These are phyloP conservation scores for Calcarisporium arbuscula DNA, from an alignment of 2,329 filamentous ascomycete genomes.

Conservation along the genomic window DNA sequence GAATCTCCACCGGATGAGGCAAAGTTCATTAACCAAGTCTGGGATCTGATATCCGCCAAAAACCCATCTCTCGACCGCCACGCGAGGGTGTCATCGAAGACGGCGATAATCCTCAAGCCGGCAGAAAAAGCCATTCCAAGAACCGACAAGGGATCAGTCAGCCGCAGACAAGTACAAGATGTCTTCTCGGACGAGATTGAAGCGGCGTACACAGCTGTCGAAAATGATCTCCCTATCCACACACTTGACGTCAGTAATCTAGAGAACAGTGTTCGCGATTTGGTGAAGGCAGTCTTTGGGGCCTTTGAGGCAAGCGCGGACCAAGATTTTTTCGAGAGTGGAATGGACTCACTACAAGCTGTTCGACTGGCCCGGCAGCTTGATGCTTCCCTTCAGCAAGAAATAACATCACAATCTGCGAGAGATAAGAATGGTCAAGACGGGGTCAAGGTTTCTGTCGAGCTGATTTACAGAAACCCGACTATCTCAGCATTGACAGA, in stretches of 20 bases:
- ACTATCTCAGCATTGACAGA: too few species aligned
- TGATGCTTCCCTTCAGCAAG: too few species aligned
- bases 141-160: constrained; percentile 13
- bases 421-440: too few species aligned
- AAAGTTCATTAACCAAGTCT: constrained; percentile 3
- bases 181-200: constrained; percentile 12
- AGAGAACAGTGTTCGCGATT: constrained; percentile 8
- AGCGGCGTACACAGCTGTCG: constrained; percentile 12
- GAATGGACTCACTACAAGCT: constrained; percentile 24
- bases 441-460: too few species aligned
- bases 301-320: too few species aligned
- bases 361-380: constrained; percentile 14
- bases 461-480: too few species aligned
- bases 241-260: constrained; percentile 5
- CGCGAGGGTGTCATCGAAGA: constrained; percentile 7
- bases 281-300: constrained; percentile 9
- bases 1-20: background rate
- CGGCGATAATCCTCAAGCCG: constrained; percentile 10
- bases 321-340: constrained; percentile 22
- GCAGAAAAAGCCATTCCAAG: constrained; percentile 7
- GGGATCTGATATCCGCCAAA: constrained; percentile 5
- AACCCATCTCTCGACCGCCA: constrained; percentile 8
- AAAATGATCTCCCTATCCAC: too few species aligned
- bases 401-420: too few species aligned
- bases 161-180: constrained; percentile 7